phyloP scores from a whole-genome alignment of 805 yeast genomes.

The Maudiozyma barnettii region DNA sequence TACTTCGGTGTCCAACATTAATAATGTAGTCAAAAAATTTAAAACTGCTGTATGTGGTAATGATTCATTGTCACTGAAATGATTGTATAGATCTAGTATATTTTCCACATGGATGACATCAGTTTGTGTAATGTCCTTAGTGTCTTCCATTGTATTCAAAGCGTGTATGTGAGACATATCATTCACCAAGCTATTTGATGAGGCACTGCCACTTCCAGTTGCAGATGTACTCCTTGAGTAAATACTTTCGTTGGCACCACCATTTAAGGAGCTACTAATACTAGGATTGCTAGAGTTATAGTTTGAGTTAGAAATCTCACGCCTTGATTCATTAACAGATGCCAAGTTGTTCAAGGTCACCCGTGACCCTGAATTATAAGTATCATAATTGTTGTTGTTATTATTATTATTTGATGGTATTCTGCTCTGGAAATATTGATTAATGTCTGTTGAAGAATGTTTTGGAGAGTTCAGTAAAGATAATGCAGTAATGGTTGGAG shows the following conservation, averaged over 20 bases:
- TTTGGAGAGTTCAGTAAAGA: conserved; percentile 3
- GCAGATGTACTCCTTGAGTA: background rate
- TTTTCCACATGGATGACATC: conserved; percentile 10
- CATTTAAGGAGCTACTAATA: conserved; percentile 1
- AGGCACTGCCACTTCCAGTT: background rate
- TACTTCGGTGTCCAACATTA: conserved; percentile 21
- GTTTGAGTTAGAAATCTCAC: background rate
- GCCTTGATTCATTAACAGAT: background rate
- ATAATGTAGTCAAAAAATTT: conserved; percentile 18
- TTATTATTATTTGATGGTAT: conserved; percentile 1
- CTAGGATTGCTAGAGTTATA: conserved; percentile 1
- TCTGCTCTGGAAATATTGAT: conserved; percentile 3
- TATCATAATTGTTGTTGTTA: background rate
- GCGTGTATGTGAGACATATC: background rate
- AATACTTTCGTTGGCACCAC: background rate
- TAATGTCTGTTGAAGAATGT: conserved; percentile 2
- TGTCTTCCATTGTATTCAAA: background rate
- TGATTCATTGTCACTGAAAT: conserved; percentile 21
- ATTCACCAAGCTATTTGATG: background rate
- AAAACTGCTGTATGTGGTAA: conserved; percentile 21
- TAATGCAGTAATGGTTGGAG: conserved; percentile 5
- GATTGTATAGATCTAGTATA: conserved; percentile 18
- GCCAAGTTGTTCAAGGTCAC: background rate
- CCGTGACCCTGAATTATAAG: background rate
- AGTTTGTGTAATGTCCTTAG: background rate